A percentile compares a stretch with the other conserved stretches of the same genome.
phyloP scores from a whole-genome alignment of 2,329 filamentous ascomycete species.

The Aspergillus alliaceus region DNA sequence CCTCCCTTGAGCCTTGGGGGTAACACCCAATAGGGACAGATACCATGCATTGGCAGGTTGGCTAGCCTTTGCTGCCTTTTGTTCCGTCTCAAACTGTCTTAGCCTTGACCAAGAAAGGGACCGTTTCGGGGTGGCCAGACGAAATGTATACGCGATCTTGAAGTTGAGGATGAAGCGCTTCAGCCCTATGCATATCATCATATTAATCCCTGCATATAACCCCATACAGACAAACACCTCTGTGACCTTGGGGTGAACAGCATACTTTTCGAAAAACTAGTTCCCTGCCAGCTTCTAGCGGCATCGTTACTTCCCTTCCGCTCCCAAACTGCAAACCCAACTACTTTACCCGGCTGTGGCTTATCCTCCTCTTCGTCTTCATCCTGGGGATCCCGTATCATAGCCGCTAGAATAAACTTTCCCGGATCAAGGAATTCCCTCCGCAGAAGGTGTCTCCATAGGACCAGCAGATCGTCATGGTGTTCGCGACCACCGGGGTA shows the following conservation, averaged over 20 bases:
- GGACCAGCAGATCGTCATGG: neutral
- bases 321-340: neutral
- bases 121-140: neutral
- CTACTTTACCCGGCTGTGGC: neutral
- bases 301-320: neutral
- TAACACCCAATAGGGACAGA: neutral
- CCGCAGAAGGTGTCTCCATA: neutral
- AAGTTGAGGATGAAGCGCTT: neutral
- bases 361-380: no score
- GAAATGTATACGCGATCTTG: neutral
- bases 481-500: neutral
- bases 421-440: neutral
- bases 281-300: neutral
- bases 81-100: neutral
- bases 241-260: neutral
- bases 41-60: neutral
- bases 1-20: constrained; percentile 35
- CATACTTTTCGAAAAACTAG: neutral
- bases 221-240: no score
- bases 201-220: no score
- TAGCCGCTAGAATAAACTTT: neutral
- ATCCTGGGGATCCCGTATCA: neutral
- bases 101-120: neutral
- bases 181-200: no score
- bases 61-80: neutral